Evolutionary conservation across 1,284 basidiomycete species (phyloP).

Genomic region (Heimioporus punctisporus): DNA sequence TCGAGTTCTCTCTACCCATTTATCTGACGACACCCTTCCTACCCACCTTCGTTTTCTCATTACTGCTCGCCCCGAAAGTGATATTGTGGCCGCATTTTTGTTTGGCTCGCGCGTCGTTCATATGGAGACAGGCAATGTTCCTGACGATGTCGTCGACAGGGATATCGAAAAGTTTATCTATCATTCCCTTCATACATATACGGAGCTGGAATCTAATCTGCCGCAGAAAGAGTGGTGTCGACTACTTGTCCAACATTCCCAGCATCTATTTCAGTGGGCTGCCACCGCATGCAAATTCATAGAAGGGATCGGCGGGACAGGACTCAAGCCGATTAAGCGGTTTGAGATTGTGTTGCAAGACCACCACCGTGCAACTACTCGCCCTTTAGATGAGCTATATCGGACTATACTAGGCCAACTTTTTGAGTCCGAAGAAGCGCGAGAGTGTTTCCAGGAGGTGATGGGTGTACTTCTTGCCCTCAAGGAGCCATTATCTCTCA

Average conservation of each 20-base stretch:
- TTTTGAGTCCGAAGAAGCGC: neutral
- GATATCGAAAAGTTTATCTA: neutral
- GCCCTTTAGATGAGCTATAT: neutral
- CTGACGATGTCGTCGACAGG: neutral
- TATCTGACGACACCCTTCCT: neutral
- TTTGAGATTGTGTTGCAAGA: neutral
- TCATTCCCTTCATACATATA: neutral
- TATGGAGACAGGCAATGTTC: neutral
- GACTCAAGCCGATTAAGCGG: neutral
- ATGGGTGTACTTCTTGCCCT: conserved; percentile 6
- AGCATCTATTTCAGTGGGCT: neutral
- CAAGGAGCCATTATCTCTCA: conserved; percentile 2
- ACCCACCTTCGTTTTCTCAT: neutral
- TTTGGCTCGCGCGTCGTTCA: neutral
- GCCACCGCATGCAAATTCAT: neutral
- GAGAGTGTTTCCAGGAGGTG: neutral
- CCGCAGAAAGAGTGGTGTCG: neutral
- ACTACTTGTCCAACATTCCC: neutral
- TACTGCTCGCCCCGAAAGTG: neutral
- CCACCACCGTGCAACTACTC: neutral
- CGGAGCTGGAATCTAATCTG: neutral
- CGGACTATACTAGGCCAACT: neutral
- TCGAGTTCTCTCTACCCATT: neutral
- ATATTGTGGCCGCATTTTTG: neutral
- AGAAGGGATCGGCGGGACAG: neutral